These are phyloP conservation scores for Thielaviopsis ethacetica DNA, from an alignment of 2,329 filamentous ascomycete species.

Conservation along the genomic window DNA sequence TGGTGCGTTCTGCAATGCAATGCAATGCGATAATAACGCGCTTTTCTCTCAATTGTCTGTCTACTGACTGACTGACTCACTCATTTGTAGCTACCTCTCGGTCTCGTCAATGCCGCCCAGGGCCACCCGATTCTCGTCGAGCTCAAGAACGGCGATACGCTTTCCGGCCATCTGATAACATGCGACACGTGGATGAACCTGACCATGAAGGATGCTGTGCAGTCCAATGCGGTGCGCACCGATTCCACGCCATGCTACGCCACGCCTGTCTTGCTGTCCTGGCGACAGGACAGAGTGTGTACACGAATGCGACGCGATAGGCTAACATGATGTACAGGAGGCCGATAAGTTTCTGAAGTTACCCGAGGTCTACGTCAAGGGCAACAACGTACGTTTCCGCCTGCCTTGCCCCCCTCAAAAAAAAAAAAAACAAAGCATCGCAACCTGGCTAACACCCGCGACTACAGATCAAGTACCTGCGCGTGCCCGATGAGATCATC, in stretches of 20 bases:
- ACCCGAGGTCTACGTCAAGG: conserved; percentile 88
- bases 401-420: not conserved
- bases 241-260: not conserved
- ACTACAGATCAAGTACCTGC: conserved; percentile 85
- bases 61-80: not conserved
- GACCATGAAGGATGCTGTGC: conserved; percentile 89
- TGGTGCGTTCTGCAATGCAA: not conserved
- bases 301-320: not conserved
- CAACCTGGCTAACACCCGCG: conserved; percentile 14
- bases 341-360: conserved; percentile 87
- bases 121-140: conserved; percentile 97
- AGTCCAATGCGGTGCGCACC: conserved; percentile 60
- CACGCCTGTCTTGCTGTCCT: not conserved
- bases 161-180: conserved; percentile 88
- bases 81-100: conserved; percentile 44
- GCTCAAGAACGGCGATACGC: conserved; percentile 91
- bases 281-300: not conserved
- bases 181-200: conserved; percentile 99
- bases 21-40: too few species aligned
- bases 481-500: conserved; percentile 92
- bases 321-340: conserved; percentile 37
- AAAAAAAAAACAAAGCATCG: not conserved
- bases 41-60: not conserved
- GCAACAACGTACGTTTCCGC: conserved; percentile 65
- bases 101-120: conserved; percentile 85